Conservation (phyloP, 225 moss, liverwort and hornwort genomes). For the Pseudoscleropodium purum region DNA sequence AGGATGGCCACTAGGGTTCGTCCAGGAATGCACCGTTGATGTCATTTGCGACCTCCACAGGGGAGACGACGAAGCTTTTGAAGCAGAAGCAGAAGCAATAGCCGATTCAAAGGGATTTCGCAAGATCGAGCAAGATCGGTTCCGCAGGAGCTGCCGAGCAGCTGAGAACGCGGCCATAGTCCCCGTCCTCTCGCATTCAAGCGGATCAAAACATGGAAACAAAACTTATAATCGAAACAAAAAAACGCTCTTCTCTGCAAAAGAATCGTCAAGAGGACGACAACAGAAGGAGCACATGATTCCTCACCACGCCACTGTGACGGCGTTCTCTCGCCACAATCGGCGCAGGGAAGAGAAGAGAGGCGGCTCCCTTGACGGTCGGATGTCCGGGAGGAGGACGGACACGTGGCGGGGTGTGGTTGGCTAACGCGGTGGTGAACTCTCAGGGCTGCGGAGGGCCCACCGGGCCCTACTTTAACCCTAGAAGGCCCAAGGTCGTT, state of each 20-base stretch:
- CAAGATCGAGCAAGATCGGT: conserved; percentile 10
- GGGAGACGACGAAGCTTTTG: neutral
- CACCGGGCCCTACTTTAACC: too few species aligned
- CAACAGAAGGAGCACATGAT: neutral
- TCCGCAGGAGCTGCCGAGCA: conserved; percentile 30
- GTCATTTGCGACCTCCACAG: conserved; percentile 11
- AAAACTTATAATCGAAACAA: neutral
- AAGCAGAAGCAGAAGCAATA: neutral
- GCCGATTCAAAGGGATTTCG: neutral
- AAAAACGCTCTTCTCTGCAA: neutral
- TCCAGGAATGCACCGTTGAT: conserved; percentile 10
- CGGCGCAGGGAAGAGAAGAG: neutral
- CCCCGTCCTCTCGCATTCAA: neutral
- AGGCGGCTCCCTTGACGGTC: neutral
- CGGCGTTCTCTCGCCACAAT: too few species aligned
- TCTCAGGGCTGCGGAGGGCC: too few species aligned
- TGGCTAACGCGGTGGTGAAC: too few species aligned
- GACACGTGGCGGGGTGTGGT: too few species aligned
- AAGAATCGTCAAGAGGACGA: neutral
- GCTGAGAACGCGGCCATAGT: conserved; percentile 17
- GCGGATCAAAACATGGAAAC: neutral
- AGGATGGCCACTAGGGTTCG: neutral
- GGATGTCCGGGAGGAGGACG: neutral
- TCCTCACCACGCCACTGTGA: neutral
- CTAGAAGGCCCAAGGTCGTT: too few species aligned